phyloP scores from a whole-genome alignment of 768 basidiomycete species.

The Chalciporus sphaerocephalus region DNA sequence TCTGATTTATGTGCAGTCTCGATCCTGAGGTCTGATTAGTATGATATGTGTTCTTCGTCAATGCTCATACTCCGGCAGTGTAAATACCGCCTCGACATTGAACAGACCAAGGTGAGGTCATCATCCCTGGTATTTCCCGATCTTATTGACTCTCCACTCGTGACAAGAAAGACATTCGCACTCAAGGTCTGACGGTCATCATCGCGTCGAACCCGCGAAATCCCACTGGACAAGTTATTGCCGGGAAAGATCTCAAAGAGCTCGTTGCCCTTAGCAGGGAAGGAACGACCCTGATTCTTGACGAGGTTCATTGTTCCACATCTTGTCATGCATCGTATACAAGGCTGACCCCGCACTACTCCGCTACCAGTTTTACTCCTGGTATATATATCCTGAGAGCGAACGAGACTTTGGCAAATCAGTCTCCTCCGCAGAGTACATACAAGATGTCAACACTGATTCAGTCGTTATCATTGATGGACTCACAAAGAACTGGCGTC shows the following conservation, averaged over 20 bases:
- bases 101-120: constrained; percentile 61
- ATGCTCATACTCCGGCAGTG: constrained; percentile 31
- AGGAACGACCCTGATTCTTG: constrained; percentile 78
- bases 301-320: constrained; percentile 52
- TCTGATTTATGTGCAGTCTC: constrained; percentile 32
- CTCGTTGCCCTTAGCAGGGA: constrained; percentile 71
- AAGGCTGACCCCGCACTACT: background rate
- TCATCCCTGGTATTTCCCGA: background rate
- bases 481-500: constrained; percentile 94
- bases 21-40: constrained; percentile 38
- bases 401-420: constrained; percentile 71
- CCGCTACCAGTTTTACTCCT: constrained; percentile 73
- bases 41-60: background rate
- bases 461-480: constrained; percentile 85
- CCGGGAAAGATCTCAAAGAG: constrained; percentile 75
- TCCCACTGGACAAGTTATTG: constrained; percentile 87
- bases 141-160: constrained; percentile 1
- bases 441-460: constrained; percentile 86
- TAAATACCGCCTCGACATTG: constrained; percentile 74
- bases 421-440: constrained; percentile 75
- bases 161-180: constrained; percentile 67
- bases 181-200: constrained; percentile 80
- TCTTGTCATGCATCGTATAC: background rate
- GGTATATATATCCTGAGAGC: constrained; percentile 88
- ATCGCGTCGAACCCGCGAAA: constrained; percentile 94